These are phyloP conservation scores for Syzygium jambos DNA, from an alignment of 345 rosid species.

Conservation along the genomic window DNA sequence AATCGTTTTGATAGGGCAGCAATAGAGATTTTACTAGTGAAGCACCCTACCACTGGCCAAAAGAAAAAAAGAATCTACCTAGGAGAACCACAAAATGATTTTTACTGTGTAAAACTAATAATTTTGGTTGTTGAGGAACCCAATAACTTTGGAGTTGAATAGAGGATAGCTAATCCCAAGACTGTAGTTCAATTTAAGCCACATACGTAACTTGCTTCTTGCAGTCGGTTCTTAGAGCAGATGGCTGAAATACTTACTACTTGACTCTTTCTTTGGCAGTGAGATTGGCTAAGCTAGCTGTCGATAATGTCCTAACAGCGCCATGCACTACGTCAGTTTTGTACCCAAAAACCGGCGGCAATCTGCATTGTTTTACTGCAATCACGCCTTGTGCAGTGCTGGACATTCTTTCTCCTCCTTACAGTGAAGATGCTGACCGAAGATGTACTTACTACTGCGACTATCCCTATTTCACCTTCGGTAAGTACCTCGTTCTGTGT, in stretches of 20 bases:
- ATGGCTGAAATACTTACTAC: background rate
- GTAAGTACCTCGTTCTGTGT: slow-evolving; percentile 26
- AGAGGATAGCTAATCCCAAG: background rate
- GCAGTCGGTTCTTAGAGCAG: background rate
- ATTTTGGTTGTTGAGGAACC: background rate
- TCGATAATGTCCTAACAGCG: slow-evolving; percentile 59
- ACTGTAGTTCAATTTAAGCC: background rate
- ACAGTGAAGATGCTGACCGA: slow-evolving; percentile 66
- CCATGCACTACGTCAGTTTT: slow-evolving; percentile 59
- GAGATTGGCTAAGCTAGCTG: slow-evolving; percentile 54
- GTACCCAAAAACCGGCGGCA: slow-evolving; percentile 79
- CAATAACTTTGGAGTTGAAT: background rate
- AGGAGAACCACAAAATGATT: background rate
- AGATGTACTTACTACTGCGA: slow-evolving; percentile 77
- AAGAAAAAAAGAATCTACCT: background rate
- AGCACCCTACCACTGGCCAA: background rate
- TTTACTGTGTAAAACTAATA: background rate
- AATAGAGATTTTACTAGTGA: background rate
- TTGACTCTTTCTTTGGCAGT: slow-evolving; percentile 33
- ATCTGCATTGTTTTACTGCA: slow-evolving; percentile 92
- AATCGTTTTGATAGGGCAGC: background rate
- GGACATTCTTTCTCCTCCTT: slow-evolving; percentile 88
- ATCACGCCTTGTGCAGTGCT: slow-evolving; percentile 86
- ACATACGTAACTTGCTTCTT: background rate
- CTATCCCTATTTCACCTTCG: slow-evolving; percentile 52